Percentiles rank a stretch among this genome's conserved stretches.
Evolutionary conservation across 768 basidiomycete genomes (phyloP).

Genomic region (Termitomyces sp.): DNA sequence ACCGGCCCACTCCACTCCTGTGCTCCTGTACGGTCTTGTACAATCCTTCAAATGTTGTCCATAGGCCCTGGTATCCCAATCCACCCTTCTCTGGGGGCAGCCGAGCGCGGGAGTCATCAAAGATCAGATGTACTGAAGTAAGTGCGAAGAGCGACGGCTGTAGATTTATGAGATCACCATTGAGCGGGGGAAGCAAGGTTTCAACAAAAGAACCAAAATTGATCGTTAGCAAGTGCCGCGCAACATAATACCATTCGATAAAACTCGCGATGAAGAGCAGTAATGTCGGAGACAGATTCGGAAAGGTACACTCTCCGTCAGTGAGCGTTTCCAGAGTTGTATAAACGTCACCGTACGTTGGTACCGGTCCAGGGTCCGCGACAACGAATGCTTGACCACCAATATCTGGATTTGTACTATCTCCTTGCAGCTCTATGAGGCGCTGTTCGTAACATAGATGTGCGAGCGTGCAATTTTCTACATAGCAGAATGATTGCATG

Average conservation of each 20-base stretch:
- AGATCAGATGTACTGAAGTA: conserved; percentile 52
- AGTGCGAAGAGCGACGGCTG: conserved; percentile 60
- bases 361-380: conserved; percentile 61
- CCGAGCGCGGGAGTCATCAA: conserved; percentile 65
- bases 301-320: conserved; percentile 56
- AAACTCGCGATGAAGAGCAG: conserved; percentile 64
- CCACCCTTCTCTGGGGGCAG: conserved; percentile 53
- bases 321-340: conserved; percentile 51
- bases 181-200: conserved; percentile 39
- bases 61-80: conserved; percentile 57
- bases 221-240: conserved; percentile 37
- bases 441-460: conserved; percentile 74
- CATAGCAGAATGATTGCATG: conserved; percentile 65
- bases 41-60: conserved; percentile 57
- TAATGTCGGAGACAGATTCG: conserved; percentile 51
- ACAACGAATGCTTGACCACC: conserved; percentile 71
- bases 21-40: conserved; percentile 54
- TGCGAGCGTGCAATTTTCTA: conserved; percentile 72
- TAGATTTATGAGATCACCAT: conserved; percentile 49
- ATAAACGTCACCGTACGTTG: conserved; percentile 64
- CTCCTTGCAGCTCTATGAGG: conserved; percentile 47
- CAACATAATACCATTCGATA: conserved; percentile 54
- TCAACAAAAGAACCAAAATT: conserved; percentile 29
- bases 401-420: conserved; percentile 51
- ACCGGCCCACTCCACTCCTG: conserved; percentile 32